Conservation (phyloP, 176 grass and related monocot species). For the Eragrostis curvula region DNA sequence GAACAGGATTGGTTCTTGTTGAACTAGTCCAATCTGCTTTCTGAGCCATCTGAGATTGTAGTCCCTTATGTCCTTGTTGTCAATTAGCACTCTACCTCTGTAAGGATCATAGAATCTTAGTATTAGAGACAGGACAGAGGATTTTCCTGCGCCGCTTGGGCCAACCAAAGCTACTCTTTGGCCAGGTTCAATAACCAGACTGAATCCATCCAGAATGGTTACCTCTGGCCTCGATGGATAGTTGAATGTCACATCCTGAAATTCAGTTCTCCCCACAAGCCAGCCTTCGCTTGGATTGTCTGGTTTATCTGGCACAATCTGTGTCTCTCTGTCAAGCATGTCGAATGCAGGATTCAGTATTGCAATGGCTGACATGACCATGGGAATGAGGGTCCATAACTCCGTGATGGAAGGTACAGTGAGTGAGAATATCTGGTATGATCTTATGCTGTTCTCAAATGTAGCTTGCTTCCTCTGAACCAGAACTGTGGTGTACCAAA, state of each 20-base stretch:
- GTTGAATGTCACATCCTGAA: slow-evolving; percentile 53
- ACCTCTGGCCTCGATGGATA: slow-evolving; percentile 65
- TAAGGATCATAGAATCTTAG: slow-evolving; percentile 68
- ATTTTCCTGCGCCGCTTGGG: slow-evolving; percentile 66
- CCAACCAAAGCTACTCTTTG: slow-evolving; percentile 63
- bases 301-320: slow-evolving; percentile 56
- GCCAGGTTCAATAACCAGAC: slow-evolving; percentile 47
- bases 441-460: slow-evolving; percentile 53
- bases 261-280: slow-evolving; percentile 48
- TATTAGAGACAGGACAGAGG: slow-evolving; percentile 59
- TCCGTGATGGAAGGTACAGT: slow-evolving; percentile 72
- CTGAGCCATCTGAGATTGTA: slow-evolving; percentile 61
- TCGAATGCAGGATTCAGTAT: slow-evolving; percentile 57
- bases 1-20: slow-evolving; percentile 63
- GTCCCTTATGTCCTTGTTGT: slow-evolving; percentile 47
- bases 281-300: slow-evolving; percentile 18
- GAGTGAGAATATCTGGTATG: slow-evolving; percentile 72
- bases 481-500: slow-evolving; percentile 69
- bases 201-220: slow-evolving; percentile 52
- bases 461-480: slow-evolving; percentile 46
- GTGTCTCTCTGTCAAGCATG: slow-evolving; percentile 65
- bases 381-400: slow-evolving; percentile 67
- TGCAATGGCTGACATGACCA: slow-evolving; percentile 59
- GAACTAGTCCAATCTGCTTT: slow-evolving; percentile 60
- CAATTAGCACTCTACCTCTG: slow-evolving; percentile 44